Evolutionary conservation across 129 eudicot species (phyloP).

Genomic region (Flaveria bidentis): DNA sequence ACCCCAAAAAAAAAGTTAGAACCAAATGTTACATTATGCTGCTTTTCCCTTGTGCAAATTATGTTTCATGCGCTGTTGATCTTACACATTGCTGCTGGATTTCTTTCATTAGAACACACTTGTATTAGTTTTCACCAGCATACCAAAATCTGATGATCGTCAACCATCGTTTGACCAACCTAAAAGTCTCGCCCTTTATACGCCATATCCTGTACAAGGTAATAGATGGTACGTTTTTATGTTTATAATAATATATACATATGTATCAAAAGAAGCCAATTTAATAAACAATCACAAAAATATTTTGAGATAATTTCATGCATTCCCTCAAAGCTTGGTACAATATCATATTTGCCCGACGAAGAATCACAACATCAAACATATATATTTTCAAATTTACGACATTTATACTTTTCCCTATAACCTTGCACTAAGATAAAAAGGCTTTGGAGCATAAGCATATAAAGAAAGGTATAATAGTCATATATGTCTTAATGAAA

Average conservation of each 20-base stretch:
- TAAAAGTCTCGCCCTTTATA: conserved; percentile 42
- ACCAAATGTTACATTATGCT: conserved; percentile 6
- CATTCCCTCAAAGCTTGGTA: background rate
- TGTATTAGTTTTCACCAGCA: conserved; percentile 12
- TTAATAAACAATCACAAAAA: background rate
- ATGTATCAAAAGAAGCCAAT: background rate
- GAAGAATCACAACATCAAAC: background rate
- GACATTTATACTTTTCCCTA: background rate
- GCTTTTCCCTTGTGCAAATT: conserved; percentile 18
- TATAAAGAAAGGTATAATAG: background rate
- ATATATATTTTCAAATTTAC: background rate
- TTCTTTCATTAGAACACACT: conserved; percentile 11
- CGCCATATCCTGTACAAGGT: conserved; percentile 35
- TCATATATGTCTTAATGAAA: background rate
- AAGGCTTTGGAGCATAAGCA: background rate
- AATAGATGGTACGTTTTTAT: background rate
- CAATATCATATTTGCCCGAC: conserved; percentile 1
- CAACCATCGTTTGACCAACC: background rate
- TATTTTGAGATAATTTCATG: background rate
- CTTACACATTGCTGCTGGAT: conserved; percentile 11
- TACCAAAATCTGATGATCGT: background rate
- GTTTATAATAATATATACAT: background rate
- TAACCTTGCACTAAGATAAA: background rate
- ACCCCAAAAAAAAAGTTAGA: conserved; percentile 11
- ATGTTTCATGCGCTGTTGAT: conserved; percentile 11